phyloP scores from a whole-genome alignment of 1,284 basidiomycete genomes.

The Moesziomyces parantarcticus region DNA sequence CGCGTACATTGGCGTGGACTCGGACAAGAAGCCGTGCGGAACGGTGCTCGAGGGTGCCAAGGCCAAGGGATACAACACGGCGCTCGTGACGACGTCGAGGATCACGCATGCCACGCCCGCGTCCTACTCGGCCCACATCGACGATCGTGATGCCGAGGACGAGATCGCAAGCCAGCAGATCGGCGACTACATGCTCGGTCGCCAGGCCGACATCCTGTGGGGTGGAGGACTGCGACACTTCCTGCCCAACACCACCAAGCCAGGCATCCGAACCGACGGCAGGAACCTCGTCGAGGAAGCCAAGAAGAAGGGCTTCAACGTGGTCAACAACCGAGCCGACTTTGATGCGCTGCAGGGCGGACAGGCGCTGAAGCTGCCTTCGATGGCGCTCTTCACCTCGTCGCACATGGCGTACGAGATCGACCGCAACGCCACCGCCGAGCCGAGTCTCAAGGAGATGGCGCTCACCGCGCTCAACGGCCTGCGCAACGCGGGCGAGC shows the following conservation, averaged over 20 bases:
- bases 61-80: constrained; percentile 61
- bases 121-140: constrained; percentile 62
- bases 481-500: constrained; percentile 56
- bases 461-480: constrained; percentile 63
- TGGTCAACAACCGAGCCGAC: constrained; percentile 52
- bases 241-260: constrained; percentile 60
- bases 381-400: constrained; percentile 55
- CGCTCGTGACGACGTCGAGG: constrained; percentile 64
- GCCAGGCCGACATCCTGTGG: constrained; percentile 62
- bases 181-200: constrained; percentile 62
- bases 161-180: constrained; percentile 65
- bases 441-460: constrained; percentile 67
- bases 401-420: constrained; percentile 67
- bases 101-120: constrained; percentile 67
- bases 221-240: constrained; percentile 66
- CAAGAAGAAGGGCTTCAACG: constrained; percentile 51
- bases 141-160: constrained; percentile 66
- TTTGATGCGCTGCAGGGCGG: constrained; percentile 58
- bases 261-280: constrained; percentile 57
- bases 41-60: constrained; percentile 68
- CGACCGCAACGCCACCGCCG: constrained; percentile 58
- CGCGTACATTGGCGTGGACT: constrained; percentile 65
- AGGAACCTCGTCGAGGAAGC: constrained; percentile 62
- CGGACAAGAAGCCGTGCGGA: constrained; percentile 65
- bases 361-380: constrained; percentile 41